These are phyloP conservation scores for Pleurotus salmoneostramineus DNA, from an alignment of 768 basidiomycete species.

Conservation along the genomic window DNA sequence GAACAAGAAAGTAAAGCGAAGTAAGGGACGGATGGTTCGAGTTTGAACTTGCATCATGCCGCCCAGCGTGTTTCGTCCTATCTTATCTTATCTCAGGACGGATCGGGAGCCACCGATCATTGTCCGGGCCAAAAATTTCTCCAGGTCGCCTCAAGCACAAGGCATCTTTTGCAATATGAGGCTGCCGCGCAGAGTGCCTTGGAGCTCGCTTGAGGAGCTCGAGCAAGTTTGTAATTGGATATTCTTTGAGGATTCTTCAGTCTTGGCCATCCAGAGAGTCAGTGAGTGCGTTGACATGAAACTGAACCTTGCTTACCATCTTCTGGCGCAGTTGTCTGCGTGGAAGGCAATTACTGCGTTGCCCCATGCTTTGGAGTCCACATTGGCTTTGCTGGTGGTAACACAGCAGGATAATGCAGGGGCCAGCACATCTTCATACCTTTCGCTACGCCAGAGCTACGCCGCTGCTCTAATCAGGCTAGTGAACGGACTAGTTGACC, in stretches of 20 bases:
- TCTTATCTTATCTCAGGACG: constrained; percentile 3
- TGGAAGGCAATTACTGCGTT: constrained; percentile 73
- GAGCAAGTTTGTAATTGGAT: constrained; percentile 77
- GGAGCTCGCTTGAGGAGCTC: constrained; percentile 65
- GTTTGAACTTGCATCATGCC: constrained; percentile 3
- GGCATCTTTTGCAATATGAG: constrained; percentile 39
- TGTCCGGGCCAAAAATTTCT: not conserved
- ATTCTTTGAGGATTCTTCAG: constrained; percentile 59
- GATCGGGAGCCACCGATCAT: not conserved
- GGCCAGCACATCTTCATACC: constrained; percentile 23
- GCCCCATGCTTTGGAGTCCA: constrained; percentile 80
- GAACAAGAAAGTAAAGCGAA: not conserved
- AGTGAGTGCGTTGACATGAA: constrained; percentile 17
- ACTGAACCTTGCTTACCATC: constrained; percentile 7
- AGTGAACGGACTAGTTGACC: constrained; percentile 94
- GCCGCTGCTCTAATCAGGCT: constrained; percentile 81
- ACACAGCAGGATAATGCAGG: constrained; percentile 48
- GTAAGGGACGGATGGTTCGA: not conserved
- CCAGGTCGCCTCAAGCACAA: too few species aligned
- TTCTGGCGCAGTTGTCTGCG: constrained; percentile 56
- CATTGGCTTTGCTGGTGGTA: constrained; percentile 57
- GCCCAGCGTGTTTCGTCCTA: not conserved
- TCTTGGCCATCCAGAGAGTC: constrained; percentile 62
- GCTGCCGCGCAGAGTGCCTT: constrained; percentile 79
- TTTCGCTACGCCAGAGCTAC: constrained; percentile 72